phyloP scores from a whole-genome alignment of 495 filamentous ascomycete genomes.

The Daldinia grandis region DNA sequence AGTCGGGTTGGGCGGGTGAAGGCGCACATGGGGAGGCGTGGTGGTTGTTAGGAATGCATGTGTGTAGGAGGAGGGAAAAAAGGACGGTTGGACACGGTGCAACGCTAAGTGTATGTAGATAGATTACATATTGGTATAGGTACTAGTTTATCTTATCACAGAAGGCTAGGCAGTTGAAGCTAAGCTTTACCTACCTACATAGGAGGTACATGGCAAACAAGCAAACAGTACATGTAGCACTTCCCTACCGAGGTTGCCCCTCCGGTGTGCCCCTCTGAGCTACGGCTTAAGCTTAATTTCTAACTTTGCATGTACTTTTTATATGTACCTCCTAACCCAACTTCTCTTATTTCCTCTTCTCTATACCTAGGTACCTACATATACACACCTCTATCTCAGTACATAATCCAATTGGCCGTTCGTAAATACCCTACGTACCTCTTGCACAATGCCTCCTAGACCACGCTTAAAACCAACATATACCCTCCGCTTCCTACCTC shows the following conservation, averaged over 20 bases:
- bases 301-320: neutral
- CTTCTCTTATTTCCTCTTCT: neutral
- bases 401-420: neutral
- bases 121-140: too few species aligned
- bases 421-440: neutral
- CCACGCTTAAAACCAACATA: slow-evolving; percentile 17
- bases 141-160: too few species aligned
- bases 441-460: slow-evolving; percentile 30
- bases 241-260: slow-evolving; percentile 4
- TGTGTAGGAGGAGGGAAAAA: too few species aligned
- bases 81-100: too few species aligned
- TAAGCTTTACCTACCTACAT: neutral
- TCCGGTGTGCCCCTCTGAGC: slow-evolving; percentile 19
- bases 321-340: too few species aligned
- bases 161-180: neutral
- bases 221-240: too few species aligned
- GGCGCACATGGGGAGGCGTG: too few species aligned
- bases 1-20: neutral
- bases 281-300: slow-evolving; percentile 3
- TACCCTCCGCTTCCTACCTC: neutral
- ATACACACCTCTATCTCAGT: neutral
- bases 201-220: too few species aligned
- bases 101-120: too few species aligned
- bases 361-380: too few species aligned
- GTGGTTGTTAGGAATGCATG: too few species aligned